Base-by-base conservation (phyloP, 164 flowering plant species). In the Echeveria elegans region DNA sequence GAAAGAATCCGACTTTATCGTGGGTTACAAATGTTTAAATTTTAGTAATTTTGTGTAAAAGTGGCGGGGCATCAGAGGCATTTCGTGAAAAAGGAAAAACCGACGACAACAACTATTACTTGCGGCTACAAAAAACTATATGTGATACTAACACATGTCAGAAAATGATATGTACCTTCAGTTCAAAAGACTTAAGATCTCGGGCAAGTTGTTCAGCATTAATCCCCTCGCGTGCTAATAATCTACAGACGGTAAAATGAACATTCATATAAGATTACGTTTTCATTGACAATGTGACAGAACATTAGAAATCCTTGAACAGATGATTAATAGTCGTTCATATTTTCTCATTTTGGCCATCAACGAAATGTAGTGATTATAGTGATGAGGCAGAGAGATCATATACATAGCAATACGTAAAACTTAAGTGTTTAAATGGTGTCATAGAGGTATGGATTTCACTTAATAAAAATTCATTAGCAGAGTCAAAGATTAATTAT, bases 141-240 rank as follows among this genome's bases (percentile, higher is more conserved):
- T 5, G 14, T 16, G 3, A 56, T n/a, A 56, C 31, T 34, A 32
- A 56, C 16, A 12, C 6, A 11, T 16, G 18, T n/a, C 4, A 8
- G 4, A 43, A 15, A 26, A 28, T 28, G 48, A 16, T 31, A 19
- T 43, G 48, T 68, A 90, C 98, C 90, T 93, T 91, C 64, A 94
- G 73, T 65, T 94, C 96, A 66, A 91, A 94, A 15, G 99, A 94
- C 76, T 91, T 94, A 2, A 94, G 81, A 83, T 91, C 99, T 21
- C 99, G 78, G 5, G 99, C 93, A 69, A 94, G 96, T 69, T 94
- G 99, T 71, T 94, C 99, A 0, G 97, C 99, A 80, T 91, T 91
- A 72, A 94, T 79, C 65, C 99, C 99, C 77, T 94, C 97, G 6
- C 99, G 90, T 9, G 99, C 97, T 66, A 94, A 82, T 38, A 94